Evolutionary conservation across 208 protist species (phyloP).

Genomic region (Angomonas deanei): DNA sequence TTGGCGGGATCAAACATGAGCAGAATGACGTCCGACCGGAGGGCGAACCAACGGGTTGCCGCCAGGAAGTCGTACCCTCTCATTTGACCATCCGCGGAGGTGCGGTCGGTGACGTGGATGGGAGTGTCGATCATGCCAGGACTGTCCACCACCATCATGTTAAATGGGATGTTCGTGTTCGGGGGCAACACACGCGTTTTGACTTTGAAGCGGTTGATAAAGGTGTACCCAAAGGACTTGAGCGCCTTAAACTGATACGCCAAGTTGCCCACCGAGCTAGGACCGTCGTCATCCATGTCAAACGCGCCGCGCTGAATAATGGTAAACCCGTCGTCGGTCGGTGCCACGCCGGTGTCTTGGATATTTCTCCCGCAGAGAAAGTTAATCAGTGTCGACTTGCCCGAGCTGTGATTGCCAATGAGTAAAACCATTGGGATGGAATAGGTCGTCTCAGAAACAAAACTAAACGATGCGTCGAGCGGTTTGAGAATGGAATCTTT

Average conservation of each 20-base stretch:
- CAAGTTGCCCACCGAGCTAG: slow-evolving; percentile 62
- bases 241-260: slow-evolving; percentile 68
- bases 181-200: slow-evolving; percentile 55
- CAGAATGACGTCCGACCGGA: slow-evolving; percentile 84
- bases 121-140: slow-evolving; percentile 91
- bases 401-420: slow-evolving; percentile 88
- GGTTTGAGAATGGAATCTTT: slow-evolving; percentile 26
- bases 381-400: slow-evolving; percentile 91
- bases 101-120: slow-evolving; percentile 31
- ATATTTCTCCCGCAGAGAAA: slow-evolving; percentile 63
- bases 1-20: slow-evolving; percentile 90
- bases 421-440: slow-evolving; percentile 82
- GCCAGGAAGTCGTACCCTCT: slow-evolving; percentile 88
- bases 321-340: slow-evolving; percentile 89
- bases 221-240: slow-evolving; percentile 65
- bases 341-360: slow-evolving; percentile 83
- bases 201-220: slow-evolving; percentile 75
- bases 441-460: slow-evolving; percentile 23
- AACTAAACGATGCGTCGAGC: slow-evolving; percentile 36
- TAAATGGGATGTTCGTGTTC: slow-evolving; percentile 31
- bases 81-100: slow-evolving; percentile 32
- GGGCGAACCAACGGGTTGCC: slow-evolving; percentile 82
- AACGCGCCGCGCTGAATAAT: slow-evolving; percentile 58
- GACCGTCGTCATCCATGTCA: slow-evolving; percentile 75
- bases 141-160: slow-evolving; percentile 86